Evolutionary conservation across 2,329 filamentous ascomycete species (phyloP).

Genomic region (Verticillium isaacii): DNA sequence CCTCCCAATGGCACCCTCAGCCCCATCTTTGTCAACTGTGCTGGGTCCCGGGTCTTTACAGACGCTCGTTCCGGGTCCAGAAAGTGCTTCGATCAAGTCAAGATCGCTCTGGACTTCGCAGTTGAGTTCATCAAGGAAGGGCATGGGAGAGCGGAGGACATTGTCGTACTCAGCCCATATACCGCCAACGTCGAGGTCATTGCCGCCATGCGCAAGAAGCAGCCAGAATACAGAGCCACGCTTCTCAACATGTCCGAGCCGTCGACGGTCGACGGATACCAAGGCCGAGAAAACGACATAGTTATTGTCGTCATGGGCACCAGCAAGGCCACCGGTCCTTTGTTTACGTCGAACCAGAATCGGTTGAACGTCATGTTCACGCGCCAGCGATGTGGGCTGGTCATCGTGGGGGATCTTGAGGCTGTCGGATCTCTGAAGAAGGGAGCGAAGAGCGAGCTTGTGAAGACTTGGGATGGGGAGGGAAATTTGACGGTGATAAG

Average conservation of each 20-base stretch:
- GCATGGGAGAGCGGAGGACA: not conserved
- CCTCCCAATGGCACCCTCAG: slow-evolving; percentile 1
- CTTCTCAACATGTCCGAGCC: slow-evolving; percentile 7
- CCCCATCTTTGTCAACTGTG: slow-evolving; percentile 16
- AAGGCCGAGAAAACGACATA: slow-evolving; percentile 18
- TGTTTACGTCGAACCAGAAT: slow-evolving; percentile 9
- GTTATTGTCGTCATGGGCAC: slow-evolving; percentile 15
- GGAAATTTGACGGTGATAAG: not conserved
- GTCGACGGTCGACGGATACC: slow-evolving; percentile 13
- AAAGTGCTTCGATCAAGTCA: slow-evolving; percentile 11
- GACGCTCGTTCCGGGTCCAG: slow-evolving; percentile 6
- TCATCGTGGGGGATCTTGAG: slow-evolving; percentile 17
- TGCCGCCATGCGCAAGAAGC: slow-evolving; percentile 6
- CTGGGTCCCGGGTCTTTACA: not conserved
- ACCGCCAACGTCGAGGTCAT: slow-evolving; percentile 11
- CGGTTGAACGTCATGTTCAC: slow-evolving; percentile 15
- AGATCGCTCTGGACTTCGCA: slow-evolving; percentile 12
- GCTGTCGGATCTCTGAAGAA: not conserved
- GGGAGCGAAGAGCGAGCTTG: not conserved
- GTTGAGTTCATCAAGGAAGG: slow-evolving; percentile 6
- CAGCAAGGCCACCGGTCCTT: slow-evolving; percentile 2
- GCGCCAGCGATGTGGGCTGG: slow-evolving; percentile 10
- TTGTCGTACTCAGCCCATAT: slow-evolving; percentile 12
- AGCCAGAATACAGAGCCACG: slow-evolving; percentile 3
- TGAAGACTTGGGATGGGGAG: not conserved